A percentile compares a stretch with the other conserved stretches of the same genome.
phyloP scores from a whole-genome alignment of 2,329 filamentous ascomycete species.

The Penicillium sp. region DNA sequence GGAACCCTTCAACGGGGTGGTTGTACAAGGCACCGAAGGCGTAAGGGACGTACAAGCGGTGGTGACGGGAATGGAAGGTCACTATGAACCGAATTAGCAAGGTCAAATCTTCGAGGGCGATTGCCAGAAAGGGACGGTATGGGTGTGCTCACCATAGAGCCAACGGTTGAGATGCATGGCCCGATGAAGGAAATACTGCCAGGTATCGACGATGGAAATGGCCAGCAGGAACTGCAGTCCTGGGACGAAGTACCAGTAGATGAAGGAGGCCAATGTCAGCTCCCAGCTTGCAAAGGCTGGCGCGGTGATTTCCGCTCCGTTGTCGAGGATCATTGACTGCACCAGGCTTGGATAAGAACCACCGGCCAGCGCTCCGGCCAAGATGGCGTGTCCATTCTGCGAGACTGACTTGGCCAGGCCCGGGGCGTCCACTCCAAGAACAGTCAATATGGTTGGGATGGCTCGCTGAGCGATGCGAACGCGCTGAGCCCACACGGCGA shows the following conservation, averaged over 20 bases:
- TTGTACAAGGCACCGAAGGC: conserved; percentile 97
- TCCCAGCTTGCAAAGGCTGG: conserved; percentile 87
- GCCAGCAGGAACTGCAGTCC: conserved; percentile 75
- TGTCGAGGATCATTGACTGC: conserved; percentile 58
- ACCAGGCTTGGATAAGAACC: conserved; percentile 77
- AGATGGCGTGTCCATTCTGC: conserved; percentile 66
- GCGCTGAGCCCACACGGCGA: conserved; percentile 86
- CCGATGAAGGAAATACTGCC: conserved; percentile 97
- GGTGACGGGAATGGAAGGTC: conserved; percentile 91
- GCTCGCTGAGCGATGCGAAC: conserved; percentile 77
- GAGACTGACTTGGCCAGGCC: conserved; percentile 77
- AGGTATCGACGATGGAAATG: conserved; percentile 82
- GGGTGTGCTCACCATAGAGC: conserved; percentile 85
- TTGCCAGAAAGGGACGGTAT: neutral
- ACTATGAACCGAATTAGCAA: conserved; percentile 53
- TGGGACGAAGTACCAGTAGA: conserved; percentile 82
- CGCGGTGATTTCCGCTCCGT: conserved; percentile 55
- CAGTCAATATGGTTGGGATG: conserved; percentile 71
- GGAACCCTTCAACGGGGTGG: conserved; percentile 90
- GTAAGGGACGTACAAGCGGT: conserved; percentile 96
- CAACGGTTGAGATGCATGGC: conserved; percentile 97
- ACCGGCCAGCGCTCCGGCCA: conserved; percentile 77
- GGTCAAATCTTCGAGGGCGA: neutral
- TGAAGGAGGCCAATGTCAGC: conserved; percentile 69
- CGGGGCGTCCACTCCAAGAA: conserved; percentile 76